These are phyloP conservation scores for Colletotrichum navitas DNA, from an alignment of 2,329 filamentous ascomycete species.

Conservation along the genomic window DNA sequence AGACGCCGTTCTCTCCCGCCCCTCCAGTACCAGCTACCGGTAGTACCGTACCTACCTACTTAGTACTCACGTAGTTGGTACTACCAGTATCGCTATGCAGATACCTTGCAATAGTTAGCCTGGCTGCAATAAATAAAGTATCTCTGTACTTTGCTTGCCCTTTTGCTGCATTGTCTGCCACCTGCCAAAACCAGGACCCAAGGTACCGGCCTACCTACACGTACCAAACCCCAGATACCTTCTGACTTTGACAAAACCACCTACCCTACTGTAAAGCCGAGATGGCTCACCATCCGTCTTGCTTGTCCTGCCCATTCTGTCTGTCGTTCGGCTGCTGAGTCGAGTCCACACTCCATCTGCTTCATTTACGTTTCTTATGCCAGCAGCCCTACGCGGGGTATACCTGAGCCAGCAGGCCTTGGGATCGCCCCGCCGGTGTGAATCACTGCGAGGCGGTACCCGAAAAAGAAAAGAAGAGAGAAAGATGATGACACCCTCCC, in stretches of 20 bases:
- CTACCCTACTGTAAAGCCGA: not conserved
- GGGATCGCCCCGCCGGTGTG: not conserved
- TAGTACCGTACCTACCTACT: not conserved
- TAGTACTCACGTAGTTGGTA: not conserved
- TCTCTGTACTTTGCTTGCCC: not conserved
- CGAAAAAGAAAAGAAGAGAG: too few species aligned
- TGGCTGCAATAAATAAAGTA: too few species aligned
- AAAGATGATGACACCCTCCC: not conserved
- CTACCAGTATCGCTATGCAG: too few species aligned
- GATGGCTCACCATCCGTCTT: not conserved
- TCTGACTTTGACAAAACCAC: not conserved
- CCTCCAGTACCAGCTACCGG: constrained; percentile 36
- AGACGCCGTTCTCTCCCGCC: constrained; percentile 38
- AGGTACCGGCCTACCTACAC: not conserved
- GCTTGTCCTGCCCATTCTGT: constrained; percentile 5
- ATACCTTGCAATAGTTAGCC: too few species aligned
- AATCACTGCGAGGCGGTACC: not conserved
- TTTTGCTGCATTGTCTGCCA: not conserved
- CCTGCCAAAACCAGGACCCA: not conserved
- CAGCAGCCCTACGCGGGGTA: not conserved
- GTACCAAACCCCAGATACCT: not conserved
- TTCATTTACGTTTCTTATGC: constrained; percentile 9
- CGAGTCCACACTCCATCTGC: not conserved
- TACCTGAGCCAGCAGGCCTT: not conserved
- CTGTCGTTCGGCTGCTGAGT: not conserved